Base-by-base conservation (phyloP, 139 green algal genomes). In the Pseudopediastrum boryanum region DNA sequence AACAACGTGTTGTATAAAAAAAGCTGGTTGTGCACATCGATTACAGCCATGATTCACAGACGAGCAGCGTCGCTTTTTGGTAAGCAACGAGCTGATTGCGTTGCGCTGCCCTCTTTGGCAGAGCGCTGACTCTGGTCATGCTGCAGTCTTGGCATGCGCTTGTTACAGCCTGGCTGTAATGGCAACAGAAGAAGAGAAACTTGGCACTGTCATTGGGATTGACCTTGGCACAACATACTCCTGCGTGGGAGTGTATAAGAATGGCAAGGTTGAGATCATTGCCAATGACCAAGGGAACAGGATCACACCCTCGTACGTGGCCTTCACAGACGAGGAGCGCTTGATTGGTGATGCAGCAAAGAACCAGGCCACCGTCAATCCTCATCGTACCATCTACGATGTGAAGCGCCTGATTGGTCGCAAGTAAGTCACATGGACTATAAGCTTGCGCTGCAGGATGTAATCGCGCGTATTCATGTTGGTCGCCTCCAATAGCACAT, bases 271-370 rank as follows among this genome's bases (percentile, higher is more conserved):
- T 50, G 96, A 99, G 85, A 99, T 99, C 82, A 98, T 99, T 69
- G 96, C 96, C 62, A 99, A 99, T 84, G 96, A 99, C 70, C 94
- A 97, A 19, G 96, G 97, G 68, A 99, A 99, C 91, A 88, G 97
- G 27, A 99, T 99, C 84, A 99, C 96, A 3, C 97, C 97, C 13
- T 99, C 96, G 0, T 99, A 98, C 77, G 96, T 99, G 9, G 97
- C 97, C 0, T 99, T 99, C 90, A 98, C 96, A n/a, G 97, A 99
- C 88, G 86, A n/a, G n/a, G 97, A 99, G 90, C 92, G 96, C n/a
- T 83, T 99, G 38, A 98, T 99, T 69, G 97, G 97, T 43, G 97
- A 99, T 71, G 92, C 93, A 43, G 96, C 96, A 29, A 99, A 99
- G 90, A 99, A 98, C 88, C 76, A 82, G 93, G 96, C 93, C 1